These are phyloP conservation scores for Astrocystis sublimbata DNA, from an alignment of 495 filamentous ascomycete species.

Conservation along the genomic window DNA sequence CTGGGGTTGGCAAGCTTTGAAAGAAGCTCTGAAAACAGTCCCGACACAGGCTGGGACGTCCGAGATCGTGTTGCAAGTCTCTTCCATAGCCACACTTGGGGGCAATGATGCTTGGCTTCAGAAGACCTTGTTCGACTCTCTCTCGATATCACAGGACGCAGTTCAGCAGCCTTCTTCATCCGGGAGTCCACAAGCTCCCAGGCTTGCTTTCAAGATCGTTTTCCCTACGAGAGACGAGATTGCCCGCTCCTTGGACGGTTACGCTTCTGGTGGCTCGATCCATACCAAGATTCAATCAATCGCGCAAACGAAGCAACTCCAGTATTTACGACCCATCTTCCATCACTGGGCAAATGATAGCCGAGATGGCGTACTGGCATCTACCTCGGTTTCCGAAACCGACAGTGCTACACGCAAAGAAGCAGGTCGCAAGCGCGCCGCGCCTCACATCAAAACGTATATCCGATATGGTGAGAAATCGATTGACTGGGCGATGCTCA, in stretches of 20 bases:
- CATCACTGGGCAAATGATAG: conserved; percentile 66
- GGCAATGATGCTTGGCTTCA: conserved; percentile 73
- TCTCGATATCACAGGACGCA: conserved; percentile 34
- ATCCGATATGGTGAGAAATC: conserved; percentile 63
- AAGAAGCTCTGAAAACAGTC: conserved; percentile 58
- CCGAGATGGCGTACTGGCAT: conserved; percentile 37
- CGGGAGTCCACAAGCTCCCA: neutral
- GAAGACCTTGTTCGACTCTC: conserved; percentile 58
- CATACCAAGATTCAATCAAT: conserved; percentile 73
- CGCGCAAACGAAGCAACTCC: conserved; percentile 71
- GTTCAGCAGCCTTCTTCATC: conserved; percentile 33
- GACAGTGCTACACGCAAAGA: conserved; percentile 22
- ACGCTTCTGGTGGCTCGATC: conserved; percentile 74
- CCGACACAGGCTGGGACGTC: conserved; percentile 42
- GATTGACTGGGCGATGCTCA: conserved; percentile 86
- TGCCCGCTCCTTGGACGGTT: conserved; percentile 76
- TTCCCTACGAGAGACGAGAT: conserved; percentile 83
- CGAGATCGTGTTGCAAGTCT: conserved; percentile 73
- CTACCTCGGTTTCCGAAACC: neutral
- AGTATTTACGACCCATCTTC: conserved; percentile 69
- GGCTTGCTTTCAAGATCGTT: conserved; percentile 58
- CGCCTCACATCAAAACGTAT: conserved; percentile 92
- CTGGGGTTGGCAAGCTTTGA: conserved; percentile 77
- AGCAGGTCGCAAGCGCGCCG: conserved; percentile 69
- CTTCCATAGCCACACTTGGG: conserved; percentile 81